These are phyloP conservation scores for Metschnikowia reukaufii DNA, from an alignment of 805 yeast genomes.

Conservation along the genomic window DNA sequence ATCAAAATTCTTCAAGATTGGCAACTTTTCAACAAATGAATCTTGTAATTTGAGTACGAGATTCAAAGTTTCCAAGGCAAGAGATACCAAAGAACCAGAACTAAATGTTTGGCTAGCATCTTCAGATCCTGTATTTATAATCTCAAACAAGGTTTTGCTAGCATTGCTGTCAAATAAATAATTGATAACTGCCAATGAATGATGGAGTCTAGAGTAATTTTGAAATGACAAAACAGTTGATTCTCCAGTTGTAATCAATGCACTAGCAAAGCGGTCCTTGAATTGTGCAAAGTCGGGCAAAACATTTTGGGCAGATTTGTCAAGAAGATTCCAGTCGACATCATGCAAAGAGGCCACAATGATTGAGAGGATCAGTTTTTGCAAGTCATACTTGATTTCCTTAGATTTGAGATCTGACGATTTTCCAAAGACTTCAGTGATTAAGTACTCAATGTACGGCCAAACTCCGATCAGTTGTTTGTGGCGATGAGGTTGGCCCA, in stretches of 20 bases:
- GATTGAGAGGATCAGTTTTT: slow-evolving; percentile 52
- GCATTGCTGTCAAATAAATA: slow-evolving; percentile 61
- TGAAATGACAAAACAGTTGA: slow-evolving; percentile 14
- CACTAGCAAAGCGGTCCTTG: slow-evolving; percentile 25
- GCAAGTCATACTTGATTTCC: slow-evolving; percentile 46
- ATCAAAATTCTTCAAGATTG: slow-evolving; percentile 46
- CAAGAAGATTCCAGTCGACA: slow-evolving; percentile 45
- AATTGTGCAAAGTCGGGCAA: slow-evolving; percentile 26
- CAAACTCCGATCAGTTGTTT: slow-evolving; percentile 58
- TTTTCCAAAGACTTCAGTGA: slow-evolving; percentile 64
- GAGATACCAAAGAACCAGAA: slow-evolving; percentile 36
- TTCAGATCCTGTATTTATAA: slow-evolving; percentile 63
- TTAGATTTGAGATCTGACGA: slow-evolving; percentile 38
- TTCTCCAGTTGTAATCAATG: slow-evolving; percentile 18
- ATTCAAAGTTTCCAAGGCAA: slow-evolving; percentile 46
- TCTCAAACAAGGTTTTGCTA: slow-evolving; percentile 53
- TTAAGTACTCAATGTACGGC: slow-evolving; percentile 75
- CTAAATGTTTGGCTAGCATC: slow-evolving; percentile 43
- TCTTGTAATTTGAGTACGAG: slow-evolving; percentile 54
- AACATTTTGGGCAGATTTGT: slow-evolving; percentile 52
- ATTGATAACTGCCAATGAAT: slow-evolving; percentile 64
- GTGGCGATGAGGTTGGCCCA: slow-evolving; percentile 59
- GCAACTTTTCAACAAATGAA: slow-evolving; percentile 55
- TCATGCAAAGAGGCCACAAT: slow-evolving; percentile 40
- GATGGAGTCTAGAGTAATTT: slow-evolving; percentile 57